These are phyloP conservation scores for Ciborinia camelliae DNA, from an alignment of 2,329 filamentous ascomycete genomes.

Conservation along the genomic window DNA sequence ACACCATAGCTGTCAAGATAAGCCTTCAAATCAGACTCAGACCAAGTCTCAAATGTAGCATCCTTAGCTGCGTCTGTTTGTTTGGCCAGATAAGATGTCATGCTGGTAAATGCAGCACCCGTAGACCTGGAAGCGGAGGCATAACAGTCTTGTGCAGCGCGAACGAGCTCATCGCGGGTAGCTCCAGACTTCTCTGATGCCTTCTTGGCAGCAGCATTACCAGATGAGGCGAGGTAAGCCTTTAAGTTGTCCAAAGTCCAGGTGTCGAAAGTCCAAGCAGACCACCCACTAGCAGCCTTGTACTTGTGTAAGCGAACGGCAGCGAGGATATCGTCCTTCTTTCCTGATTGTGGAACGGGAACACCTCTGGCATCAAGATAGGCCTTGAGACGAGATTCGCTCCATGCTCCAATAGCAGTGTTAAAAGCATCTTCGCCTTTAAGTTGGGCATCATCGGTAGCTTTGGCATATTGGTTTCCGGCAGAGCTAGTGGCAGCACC, in stretches of 20 bases:
- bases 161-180: slow-evolving; percentile 70
- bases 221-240: slow-evolving; percentile 50
- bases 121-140: slow-evolving; percentile 56
- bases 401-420: slow-evolving; percentile 60
- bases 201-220: slow-evolving; percentile 55
- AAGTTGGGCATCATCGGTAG: slow-evolving; percentile 64
- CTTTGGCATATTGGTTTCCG: slow-evolving; percentile 72
- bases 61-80: slow-evolving; percentile 65
- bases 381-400: slow-evolving; percentile 70
- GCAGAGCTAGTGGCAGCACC: slow-evolving; percentile 73
- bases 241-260: slow-evolving; percentile 69
- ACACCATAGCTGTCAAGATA: slow-evolving; percentile 80
- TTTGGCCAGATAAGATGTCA: slow-evolving; percentile 65
- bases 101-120: slow-evolving; percentile 59
- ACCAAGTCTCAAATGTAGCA: slow-evolving; percentile 69
- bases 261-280: slow-evolving; percentile 76
- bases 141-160: slow-evolving; percentile 60
- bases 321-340: slow-evolving; percentile 69
- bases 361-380: slow-evolving; percentile 75
- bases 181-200: slow-evolving; percentile 59
- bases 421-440: slow-evolving; percentile 67
- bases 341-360: slow-evolving; percentile 68
- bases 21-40: slow-evolving; percentile 59
- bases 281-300: slow-evolving; percentile 65
- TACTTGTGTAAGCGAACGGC: slow-evolving; percentile 71